phyloP scores from a whole-genome alignment of 768 basidiomycete species.

The Agaricus subrufescens region DNA sequence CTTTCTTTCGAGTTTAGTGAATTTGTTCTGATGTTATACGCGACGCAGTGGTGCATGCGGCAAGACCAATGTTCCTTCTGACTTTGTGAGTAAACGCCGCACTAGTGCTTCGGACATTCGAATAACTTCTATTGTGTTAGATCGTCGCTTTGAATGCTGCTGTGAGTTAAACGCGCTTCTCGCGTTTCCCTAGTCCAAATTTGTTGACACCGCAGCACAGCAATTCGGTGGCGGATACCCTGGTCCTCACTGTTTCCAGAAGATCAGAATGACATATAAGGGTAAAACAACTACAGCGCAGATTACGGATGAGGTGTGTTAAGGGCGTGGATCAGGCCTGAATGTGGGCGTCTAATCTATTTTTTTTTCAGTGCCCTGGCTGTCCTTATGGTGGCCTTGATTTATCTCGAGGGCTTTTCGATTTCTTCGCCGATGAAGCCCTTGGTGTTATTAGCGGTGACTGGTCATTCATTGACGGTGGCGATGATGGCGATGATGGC shows the following conservation, averaged over 20 bases:
- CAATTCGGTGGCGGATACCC: conserved; percentile 55
- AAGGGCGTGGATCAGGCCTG: too few relatives aligned
- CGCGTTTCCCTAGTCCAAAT: too few relatives aligned
- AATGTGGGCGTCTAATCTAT: too few relatives aligned
- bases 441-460: too few relatives aligned
- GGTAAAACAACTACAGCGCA: conserved; percentile 55
- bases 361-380: conserved; percentile 7
- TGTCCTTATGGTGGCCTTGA: conserved; percentile 2
- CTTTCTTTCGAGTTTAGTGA: not conserved
- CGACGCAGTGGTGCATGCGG: conserved; percentile 26
- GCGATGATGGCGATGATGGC: too few relatives aligned
- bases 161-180: conserved; percentile 1
- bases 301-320: conserved; percentile 58
- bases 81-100: conserved; percentile 19
- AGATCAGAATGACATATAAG: conserved; percentile 54
- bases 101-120: not conserved
- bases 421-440: too few relatives aligned
- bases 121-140: conserved; percentile 8
- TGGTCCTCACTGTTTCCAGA: conserved; percentile 56
- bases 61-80: conserved; percentile 17
- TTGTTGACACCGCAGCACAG: not conserved
- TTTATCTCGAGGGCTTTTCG: not conserved
- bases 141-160: conserved; percentile 25
- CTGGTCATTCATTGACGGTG: too few relatives aligned
- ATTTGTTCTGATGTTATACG: not conserved